Evolutionary conservation across 345 rosid genomes (phyloP).

Genomic region (Populus pruinosa): DNA sequence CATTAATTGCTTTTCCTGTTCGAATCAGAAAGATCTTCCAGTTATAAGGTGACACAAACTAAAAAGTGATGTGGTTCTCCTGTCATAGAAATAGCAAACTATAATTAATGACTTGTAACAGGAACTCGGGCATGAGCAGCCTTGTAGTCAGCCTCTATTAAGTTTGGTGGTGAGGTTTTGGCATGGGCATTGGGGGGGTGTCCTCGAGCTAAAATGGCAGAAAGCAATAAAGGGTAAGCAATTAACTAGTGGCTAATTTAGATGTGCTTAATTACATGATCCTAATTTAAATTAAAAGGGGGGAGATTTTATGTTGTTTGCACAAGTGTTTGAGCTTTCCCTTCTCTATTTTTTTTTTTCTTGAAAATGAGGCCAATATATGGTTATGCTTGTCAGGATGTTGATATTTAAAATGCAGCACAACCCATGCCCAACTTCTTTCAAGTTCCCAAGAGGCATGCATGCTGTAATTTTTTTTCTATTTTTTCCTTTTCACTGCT

Average conservation of each 20-base stretch:
- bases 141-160: background rate
- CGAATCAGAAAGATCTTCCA: background rate
- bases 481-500: background rate
- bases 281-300: too few species aligned
- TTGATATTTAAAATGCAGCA: background rate
- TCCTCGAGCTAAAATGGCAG: background rate
- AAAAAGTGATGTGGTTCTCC: background rate
- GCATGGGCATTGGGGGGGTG: background rate
- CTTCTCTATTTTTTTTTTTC: background rate
- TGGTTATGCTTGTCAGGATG: background rate
- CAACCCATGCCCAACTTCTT: background rate
- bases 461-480: background rate
- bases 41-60: background rate
- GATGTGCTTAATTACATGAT: background rate
- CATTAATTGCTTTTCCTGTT: background rate
- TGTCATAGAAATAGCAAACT: background rate
- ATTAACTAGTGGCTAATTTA: background rate
- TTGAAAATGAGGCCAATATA: background rate
- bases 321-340: background rate
- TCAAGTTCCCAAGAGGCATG: slow-evolving; percentile 4
- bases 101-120: background rate
- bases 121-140: background rate
- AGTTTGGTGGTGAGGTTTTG: background rate
- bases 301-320: background rate
- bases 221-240: background rate